Evolutionary conservation across 257 asterid species (phyloP), one percentile per base, ranked within the genome.

Genomic region (Solanum clarkiae): DNA sequence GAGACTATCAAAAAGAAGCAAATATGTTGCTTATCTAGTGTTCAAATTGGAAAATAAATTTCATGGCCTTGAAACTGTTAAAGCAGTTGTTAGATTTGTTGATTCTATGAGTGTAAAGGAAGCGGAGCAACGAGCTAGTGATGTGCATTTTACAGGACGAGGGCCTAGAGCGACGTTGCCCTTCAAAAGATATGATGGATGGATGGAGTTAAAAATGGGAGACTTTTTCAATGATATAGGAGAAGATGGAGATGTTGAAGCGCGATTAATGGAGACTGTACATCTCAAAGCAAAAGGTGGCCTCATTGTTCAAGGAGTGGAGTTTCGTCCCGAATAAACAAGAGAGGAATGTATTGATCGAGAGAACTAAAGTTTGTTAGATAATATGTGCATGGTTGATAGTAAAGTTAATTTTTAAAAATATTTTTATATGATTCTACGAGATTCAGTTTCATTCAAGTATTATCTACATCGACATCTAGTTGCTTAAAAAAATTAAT

Each of bases 201-300:
- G 96, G 98, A 36, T 89, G 89, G 97, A 94, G 88, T 86, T 91
- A 2, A 88, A 86, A 29, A 69, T 93, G 81, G 96, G 94, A 7
- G 90, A 80, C 75, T 93, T 94, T 79, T 85, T 83, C 86, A 65
- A 65, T 65, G 71, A 65, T 26, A 16, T 10, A 2, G 71, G 71
- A 26, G 71, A 65, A 29, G 40, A 72, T 3, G 80, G 89, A 4
- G 92, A 91, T 69, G 89, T 92, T 42, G 95, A 90, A 89, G 45
- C 74, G 0, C 74, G 74, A 29, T 87, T 94, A 71, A 65, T 26
- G n/a, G 74, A 66, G n/a, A 66, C 17, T 66, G 1, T 4, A 0
- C 44, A 0, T 13, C 71, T 26, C 71, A 4, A 65, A 26, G 40
- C 20, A 22, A 65, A 26, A 26, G 20, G 42, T 8, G 44, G 40